These are phyloP conservation scores for Chenopodium album DNA, from an alignment of 148 eudicot species.

Conservation along the genomic window DNA sequence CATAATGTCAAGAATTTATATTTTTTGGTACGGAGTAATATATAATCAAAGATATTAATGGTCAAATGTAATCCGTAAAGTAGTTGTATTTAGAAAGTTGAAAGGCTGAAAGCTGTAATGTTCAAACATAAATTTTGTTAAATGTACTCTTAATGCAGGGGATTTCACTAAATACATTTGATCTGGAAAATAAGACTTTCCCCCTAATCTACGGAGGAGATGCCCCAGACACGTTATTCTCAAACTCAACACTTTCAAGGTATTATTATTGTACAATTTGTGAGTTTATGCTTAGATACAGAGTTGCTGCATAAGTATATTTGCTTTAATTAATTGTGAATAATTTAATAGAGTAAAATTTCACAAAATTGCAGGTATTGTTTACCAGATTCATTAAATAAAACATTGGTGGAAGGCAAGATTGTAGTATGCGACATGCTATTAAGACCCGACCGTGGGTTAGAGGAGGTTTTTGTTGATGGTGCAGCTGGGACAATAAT, in stretches of 20 bases:
- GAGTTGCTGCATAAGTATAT: too few species aligned
- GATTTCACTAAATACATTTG: constrained; percentile 41
- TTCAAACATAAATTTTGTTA: too few species aligned
- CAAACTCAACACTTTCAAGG: constrained; percentile 1
- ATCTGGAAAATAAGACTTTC: constrained; percentile 30
- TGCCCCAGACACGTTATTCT: constrained; percentile 21
- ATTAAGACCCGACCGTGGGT: background rate
- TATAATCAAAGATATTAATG: too few species aligned
- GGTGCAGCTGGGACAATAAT: constrained; percentile 37
- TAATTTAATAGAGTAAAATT: too few species aligned
- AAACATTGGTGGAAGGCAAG: constrained; percentile 28
- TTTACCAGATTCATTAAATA: constrained; percentile 1
- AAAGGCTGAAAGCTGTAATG: too few species aligned
- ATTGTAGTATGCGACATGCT: constrained; percentile 26
- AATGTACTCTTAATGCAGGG: constrained; percentile 30
- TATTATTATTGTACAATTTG: too few species aligned
- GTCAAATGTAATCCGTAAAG: too few species aligned
- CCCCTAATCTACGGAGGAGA: constrained; percentile 49
- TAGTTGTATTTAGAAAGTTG: too few species aligned
- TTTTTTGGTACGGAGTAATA: too few species aligned
- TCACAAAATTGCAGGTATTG: constrained; percentile 26
- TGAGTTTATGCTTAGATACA: too few species aligned
- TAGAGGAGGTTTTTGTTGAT: constrained; percentile 9
- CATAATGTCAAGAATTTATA: too few species aligned
- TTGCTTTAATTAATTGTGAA: too few species aligned